phyloP scores from a whole-genome alignment of 169 alveolate genomes.

The Cryptosporidium sp. region DNA sequence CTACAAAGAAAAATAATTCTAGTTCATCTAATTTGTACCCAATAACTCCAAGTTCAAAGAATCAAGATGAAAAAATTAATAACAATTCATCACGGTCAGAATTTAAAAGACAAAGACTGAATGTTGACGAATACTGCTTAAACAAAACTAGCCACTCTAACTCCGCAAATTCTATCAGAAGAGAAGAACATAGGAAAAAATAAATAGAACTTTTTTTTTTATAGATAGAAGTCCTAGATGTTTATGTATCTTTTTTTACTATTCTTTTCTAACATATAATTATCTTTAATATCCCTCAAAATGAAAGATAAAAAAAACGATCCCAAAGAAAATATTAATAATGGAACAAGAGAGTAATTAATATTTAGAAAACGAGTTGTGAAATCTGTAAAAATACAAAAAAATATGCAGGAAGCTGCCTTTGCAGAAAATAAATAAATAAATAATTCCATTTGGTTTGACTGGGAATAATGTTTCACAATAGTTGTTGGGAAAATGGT shows the following conservation, averaged over 20 bases:
- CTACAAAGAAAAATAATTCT: not conserved
- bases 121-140: not conserved
- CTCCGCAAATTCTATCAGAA: conserved; percentile 14
- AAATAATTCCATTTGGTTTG: not conserved
- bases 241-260: not conserved
- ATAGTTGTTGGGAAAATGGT: conserved; percentile 43
- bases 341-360: conserved; percentile 40
- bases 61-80: not conserved
- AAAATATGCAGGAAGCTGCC: conserved; percentile 35
- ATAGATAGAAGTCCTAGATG: not conserved
- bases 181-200: conserved; percentile 11
- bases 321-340: conserved; percentile 60
- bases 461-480: not conserved
- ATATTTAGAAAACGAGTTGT: conserved; percentile 9
- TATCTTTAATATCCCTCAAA: conserved; percentile 28
- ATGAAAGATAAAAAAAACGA: conserved; percentile 51
- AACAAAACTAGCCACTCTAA: not conserved
- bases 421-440: conserved; percentile 47
- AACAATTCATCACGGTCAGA: conserved; percentile 2
- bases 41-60: not conserved
- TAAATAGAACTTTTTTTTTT: too few relatives aligned
- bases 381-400: conserved; percentile 32
- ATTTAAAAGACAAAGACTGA: conserved; percentile 48
- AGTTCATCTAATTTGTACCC: not conserved
- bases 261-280: not conserved